Conservation (phyloP, 2,329 filamentous ascomycete genomes). For the Cordyceps tenuipes region DNA sequence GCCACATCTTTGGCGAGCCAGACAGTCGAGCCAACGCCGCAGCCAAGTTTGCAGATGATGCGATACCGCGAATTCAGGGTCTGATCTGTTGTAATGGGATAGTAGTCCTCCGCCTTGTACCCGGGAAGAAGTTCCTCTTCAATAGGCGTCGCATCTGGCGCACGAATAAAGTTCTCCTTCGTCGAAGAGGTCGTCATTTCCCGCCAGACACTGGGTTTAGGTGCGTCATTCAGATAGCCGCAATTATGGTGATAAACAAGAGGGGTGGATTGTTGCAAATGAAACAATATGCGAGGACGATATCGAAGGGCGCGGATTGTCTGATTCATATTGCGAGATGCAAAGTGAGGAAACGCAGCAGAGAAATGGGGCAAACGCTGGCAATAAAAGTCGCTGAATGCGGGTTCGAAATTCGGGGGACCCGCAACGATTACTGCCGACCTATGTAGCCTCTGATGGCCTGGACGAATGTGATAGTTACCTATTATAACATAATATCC, state of each 20-base stretch:
- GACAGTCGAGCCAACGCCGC: constrained; percentile 12
- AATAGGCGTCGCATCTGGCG: background rate
- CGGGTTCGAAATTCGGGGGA: too few species aligned
- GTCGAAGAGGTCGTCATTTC: background rate
- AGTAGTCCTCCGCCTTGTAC: constrained; percentile 12
- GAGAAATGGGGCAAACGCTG: too few species aligned
- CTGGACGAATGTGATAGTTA: too few species aligned
- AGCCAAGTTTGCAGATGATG: constrained; percentile 13
- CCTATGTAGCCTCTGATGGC: too few species aligned
- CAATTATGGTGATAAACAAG: background rate
- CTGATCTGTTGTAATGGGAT: constrained; percentile 2
- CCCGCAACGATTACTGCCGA: too few species aligned
- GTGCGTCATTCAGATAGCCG: background rate
- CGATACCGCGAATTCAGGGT: constrained; percentile 8
- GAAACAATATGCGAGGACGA: background rate
- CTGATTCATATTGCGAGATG: background rate
- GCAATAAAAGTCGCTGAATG: too few species aligned
- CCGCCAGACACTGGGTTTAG: background rate
- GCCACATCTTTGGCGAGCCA: constrained; percentile 12
- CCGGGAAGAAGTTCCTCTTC: constrained; percentile 13
- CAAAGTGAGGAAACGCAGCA: background rate
- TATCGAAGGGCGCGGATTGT: background rate
- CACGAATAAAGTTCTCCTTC: background rate
- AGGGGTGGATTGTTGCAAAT: background rate
- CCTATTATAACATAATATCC: too few species aligned